These are phyloP conservation scores for Talaromyces adpressus DNA, from an alignment of 495 filamentous ascomycete species.

Conservation along the genomic window DNA sequence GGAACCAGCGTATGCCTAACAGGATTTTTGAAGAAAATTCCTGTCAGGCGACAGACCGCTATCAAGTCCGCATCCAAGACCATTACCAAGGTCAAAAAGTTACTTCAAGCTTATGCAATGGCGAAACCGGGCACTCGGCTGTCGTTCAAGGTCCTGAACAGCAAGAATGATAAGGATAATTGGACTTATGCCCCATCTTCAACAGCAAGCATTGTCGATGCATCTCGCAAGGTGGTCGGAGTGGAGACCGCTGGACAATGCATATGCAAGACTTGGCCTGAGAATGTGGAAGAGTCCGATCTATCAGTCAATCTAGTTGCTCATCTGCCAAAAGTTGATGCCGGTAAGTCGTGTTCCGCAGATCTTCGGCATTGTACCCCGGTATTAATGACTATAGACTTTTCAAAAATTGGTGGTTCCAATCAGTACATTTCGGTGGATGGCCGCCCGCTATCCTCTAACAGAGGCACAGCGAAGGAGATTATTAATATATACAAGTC, in stretches of 20 bases:
- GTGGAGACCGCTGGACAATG: constrained; percentile 54
- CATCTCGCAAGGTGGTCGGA: constrained; percentile 64
- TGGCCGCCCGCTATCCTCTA: constrained; percentile 61
- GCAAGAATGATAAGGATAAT: constrained; percentile 53
- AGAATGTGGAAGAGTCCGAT: constrained; percentile 8
- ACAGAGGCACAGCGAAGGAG: constrained; percentile 58
- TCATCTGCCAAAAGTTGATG: constrained; percentile 49
- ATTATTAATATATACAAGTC: constrained; percentile 55
- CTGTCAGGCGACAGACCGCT: constrained; percentile 64
- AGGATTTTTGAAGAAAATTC: constrained; percentile 61
- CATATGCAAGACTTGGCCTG: constrained; percentile 25
- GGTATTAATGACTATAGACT: constrained; percentile 26
- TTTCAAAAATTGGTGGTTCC: constrained; percentile 45
- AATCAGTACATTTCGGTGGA: constrained; percentile 73
- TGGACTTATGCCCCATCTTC: constrained; percentile 66
- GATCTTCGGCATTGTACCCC: neutral
- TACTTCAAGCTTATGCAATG: constrained; percentile 71
- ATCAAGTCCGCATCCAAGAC: constrained; percentile 56
- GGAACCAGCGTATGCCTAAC: constrained; percentile 71
- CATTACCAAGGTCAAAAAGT: constrained; percentile 54
- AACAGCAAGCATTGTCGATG: constrained; percentile 51
- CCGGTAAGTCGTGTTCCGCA: constrained; percentile 21
- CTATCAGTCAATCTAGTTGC: constrained; percentile 37
- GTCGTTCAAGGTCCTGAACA: constrained; percentile 58
- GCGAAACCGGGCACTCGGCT: constrained; percentile 58